Evolutionary conservation across 192 early-diverging fungal genomes (phyloP), one percentile per base, ranked within the genome.

Genomic region (Glomus cerebriforme): DNA sequence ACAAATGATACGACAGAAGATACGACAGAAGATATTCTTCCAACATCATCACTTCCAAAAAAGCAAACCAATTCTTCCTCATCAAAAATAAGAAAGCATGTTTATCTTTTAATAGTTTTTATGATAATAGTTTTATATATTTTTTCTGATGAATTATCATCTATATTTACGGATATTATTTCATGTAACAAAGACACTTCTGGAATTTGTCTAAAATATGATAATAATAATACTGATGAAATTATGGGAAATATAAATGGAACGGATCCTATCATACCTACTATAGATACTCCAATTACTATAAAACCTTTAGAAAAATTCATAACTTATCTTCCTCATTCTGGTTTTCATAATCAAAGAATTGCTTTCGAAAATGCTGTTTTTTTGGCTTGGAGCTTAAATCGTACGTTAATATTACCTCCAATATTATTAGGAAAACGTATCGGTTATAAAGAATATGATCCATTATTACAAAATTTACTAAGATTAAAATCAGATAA

Each of bases 341-440:
- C 87, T 45, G 88, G 88, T 15, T 83, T 89, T 59, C 86, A 89
- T 43, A 89, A 89, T 71, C 88, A 89, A 76, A 78, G 86, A 2
- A 80, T 87, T 26, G 84, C 84, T 43, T 82, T 89, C 27, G 81
- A 86, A 29, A 87, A 89, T 49, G 88, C 86, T 1, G 45, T 85
- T 13, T 54, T 86, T 10, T 45, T 89, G 19, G 86, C 88, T 3
- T 82, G 85, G 31, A 54, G 77, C 9, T 77, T 88, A 49, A 86
- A 88, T 63, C 64, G 86, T 26, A 89, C 88, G n/a, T 74, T 89
- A 60, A 85, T 89, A 49, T 81, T 89, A 70, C 88, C 88, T 35
- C 68, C 75, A 45, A 29, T 80, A 9, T 80, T 83, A 43, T 75
- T 85, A 13, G 84, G 82, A 31, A 43, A 27, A 3, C n/a, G 62